These are phyloP conservation scores for Juncus inflexus DNA, from an alignment of 176 grass and related monocot species.

Conservation along the genomic window DNA sequence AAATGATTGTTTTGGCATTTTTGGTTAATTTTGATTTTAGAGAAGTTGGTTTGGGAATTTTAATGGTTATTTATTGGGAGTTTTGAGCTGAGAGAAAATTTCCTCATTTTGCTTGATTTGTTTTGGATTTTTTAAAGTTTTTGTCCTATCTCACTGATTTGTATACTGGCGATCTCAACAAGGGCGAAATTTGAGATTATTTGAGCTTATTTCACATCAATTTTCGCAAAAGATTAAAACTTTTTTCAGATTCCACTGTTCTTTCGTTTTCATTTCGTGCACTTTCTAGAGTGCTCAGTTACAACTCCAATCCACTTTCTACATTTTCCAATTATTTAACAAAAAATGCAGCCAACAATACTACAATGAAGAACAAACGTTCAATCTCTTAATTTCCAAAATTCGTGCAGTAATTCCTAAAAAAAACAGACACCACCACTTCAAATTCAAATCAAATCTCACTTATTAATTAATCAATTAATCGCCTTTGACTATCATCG, in stretches of 20 bases:
- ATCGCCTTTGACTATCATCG: background rate
- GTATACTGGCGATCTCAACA: background rate
- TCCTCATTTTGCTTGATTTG: background rate
- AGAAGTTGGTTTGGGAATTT: background rate
- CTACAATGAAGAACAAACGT: no score
- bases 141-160: background rate
- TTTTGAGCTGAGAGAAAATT: background rate
- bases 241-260: constrained; percentile 3
- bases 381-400: no score
- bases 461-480: background rate
- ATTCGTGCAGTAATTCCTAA: no score
- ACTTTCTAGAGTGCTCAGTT: constrained; percentile 5
- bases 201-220: background rate
- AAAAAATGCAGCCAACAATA: no score
- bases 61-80: background rate
- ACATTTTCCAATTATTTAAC: no score
- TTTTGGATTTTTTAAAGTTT: background rate
- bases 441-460: no score
- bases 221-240: constrained; percentile 24
- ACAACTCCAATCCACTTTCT: no score
- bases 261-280: constrained; percentile 10
- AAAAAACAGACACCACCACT: no score
- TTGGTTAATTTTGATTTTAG: background rate
- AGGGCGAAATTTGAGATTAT: background rate
- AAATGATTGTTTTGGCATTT: background rate